Evolutionary conservation across 1,139 yeast species (phyloP), one percentile per base, ranked within the genome.

Genomic region (Wickerhamomyces sp.): DNA sequence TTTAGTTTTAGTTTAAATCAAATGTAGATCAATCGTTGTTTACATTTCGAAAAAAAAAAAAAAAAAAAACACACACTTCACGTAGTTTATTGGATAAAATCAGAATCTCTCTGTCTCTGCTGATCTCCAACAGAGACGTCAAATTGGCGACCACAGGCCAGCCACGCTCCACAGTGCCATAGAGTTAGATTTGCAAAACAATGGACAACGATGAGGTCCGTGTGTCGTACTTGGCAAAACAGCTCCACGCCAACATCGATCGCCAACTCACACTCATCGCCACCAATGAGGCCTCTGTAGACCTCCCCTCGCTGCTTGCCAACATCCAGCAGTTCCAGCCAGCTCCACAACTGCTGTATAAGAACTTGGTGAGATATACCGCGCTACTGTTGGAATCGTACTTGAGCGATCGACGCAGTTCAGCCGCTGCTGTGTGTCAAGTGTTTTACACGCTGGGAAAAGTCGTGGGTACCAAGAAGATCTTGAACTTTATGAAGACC

Each of bases 401-500:
- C 44, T 42, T 62, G 22, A 17, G 36, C 2, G 28, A 32, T 5
- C 31, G 16, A 2, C 11, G 14, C 4, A 26, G 32, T 15, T 12
- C n/a, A 16, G 9, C 4, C 4, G 28, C 24, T 4, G 15, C 28
- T 3, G 45, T 56, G 2, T 48, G 57, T 1, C 59, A 58, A 19
- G 48, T 73, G 1, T 60, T 82, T 26, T 86, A 87, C 52, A 62
- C 64, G 11, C 60, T 86, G 20, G 64, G 79, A 26, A 84, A 82
- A 51, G 70, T 85, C 8, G 62, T 93, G 31, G 85, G 86, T 0
- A 64, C 74, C 44, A 84, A 83, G 55, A 64, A 70, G 13, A 63
- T 83, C 3, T 57, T 76, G 19, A 68, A 71, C 38, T 74, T 73
- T 54, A 68, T 86, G 37, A 69, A 79, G 2, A 74, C 81, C 28